Percentiles rank a stretch among this genome's conserved stretches.
These are phyloP conservation scores for Tulasnella sp. DNA, from an alignment of 768 basidiomycete genomes.

Conservation along the genomic window DNA sequence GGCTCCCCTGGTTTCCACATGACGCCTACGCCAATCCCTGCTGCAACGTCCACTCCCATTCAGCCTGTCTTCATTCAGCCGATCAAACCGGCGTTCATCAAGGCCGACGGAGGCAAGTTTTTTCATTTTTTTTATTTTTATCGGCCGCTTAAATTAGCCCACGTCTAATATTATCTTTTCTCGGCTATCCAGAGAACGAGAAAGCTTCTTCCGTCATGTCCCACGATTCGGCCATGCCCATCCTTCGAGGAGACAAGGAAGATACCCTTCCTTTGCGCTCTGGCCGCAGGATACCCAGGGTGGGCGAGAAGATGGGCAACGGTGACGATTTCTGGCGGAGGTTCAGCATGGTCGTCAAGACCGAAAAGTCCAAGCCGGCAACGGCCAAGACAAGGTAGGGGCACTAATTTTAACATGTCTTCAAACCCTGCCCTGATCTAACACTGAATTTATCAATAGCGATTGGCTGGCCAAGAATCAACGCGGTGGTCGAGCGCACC, in stretches of 20 bases:
- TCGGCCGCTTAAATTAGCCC: not conserved
- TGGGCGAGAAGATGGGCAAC: constrained; percentile 21
- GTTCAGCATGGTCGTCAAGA: constrained; percentile 30
- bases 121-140: not conserved
- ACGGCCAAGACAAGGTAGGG: not conserved
- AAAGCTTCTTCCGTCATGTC: constrained; percentile 8
- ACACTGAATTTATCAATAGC: not conserved
- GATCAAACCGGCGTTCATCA: constrained; percentile 26
- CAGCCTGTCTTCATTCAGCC: constrained; percentile 22
- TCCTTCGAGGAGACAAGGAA: constrained; percentile 27
- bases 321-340: constrained; percentile 30
- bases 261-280: constrained; percentile 21
- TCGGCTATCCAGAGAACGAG: not conserved
- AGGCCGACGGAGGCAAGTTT: constrained; percentile 17
- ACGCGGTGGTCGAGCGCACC: not conserved
- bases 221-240: constrained; percentile 23
- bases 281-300: not conserved
- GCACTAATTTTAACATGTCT: no score
- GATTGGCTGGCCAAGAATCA: constrained; percentile 22
- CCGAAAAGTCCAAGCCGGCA: constrained; percentile 15
- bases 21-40: constrained; percentile 17
- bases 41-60: constrained; percentile 18
- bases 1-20: constrained; percentile 20
- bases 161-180: not conserved
- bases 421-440: not conserved